These are phyloP conservation scores for Ulota crispa DNA, from an alignment of 225 moss, liverwort and hornwort genomes.

Conservation along the genomic window DNA sequence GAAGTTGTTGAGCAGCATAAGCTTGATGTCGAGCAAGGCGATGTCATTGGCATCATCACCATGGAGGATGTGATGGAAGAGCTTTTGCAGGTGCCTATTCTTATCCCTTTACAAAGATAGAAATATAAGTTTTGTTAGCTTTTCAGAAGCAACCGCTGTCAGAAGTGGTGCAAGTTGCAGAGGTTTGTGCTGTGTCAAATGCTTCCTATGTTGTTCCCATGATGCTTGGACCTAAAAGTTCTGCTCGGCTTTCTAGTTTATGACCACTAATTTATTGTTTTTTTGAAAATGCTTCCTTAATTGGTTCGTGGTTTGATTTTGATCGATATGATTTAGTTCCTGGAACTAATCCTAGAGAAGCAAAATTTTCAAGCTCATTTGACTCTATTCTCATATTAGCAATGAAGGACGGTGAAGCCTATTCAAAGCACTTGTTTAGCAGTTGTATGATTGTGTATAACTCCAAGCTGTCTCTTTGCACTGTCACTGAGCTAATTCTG, in stretches of 20 bases:
- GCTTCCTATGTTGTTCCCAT: neutral
- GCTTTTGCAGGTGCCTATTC: slow-evolving; percentile 49
- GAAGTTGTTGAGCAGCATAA: slow-evolving; percentile 17
- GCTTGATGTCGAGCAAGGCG: slow-evolving; percentile 39
- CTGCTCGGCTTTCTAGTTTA: neutral
- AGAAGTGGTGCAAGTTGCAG: neutral
- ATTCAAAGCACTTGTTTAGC: neutral
- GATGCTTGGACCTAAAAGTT: neutral
- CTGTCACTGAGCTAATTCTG: slow-evolving; percentile 6
- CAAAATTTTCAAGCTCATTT: neutral
- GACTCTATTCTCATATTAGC: neutral
- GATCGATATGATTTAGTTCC: neutral
- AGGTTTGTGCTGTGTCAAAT: neutral
- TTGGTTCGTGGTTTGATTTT: neutral
- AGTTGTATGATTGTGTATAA: neutral
- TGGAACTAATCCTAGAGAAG: neutral
- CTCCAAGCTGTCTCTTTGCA: neutral
- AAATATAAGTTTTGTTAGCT: neutral
- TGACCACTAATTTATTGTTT: neutral
- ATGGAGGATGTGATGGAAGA: slow-evolving; percentile 79
- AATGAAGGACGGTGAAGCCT: neutral
- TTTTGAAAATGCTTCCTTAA: neutral
- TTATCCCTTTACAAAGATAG: neutral
- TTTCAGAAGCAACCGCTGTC: neutral
- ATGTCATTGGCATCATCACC: slow-evolving; percentile 65